Percentiles rank a stretch among this genome's conserved stretches.
phyloP scores from a whole-genome alignment of 169 alveolate species.

The Plasmodium knowlesi region DNA sequence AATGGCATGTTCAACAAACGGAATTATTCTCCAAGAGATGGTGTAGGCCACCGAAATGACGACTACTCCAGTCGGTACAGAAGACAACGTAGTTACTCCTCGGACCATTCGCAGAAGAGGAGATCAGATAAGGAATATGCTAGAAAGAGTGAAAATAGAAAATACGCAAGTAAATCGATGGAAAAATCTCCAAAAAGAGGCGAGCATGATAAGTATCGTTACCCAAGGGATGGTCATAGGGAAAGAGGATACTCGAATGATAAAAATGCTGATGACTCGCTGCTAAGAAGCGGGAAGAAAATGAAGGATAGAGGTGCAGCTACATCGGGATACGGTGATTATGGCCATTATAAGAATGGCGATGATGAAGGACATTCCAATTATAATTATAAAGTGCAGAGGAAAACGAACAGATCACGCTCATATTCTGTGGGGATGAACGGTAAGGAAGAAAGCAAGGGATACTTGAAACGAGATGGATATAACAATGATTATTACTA shows the following conservation, averaged over 20 bases:
- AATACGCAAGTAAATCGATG: neutral
- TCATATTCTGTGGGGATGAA: neutral
- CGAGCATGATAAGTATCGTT: neutral
- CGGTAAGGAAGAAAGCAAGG: neutral
- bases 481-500: slow-evolving; percentile 14
- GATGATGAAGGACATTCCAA: slow-evolving; percentile 7
- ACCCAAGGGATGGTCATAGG: neutral
- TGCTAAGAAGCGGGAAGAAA: neutral
- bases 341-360: neutral
- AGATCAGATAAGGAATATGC: neutral
- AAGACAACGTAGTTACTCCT: slow-evolving; percentile 19
- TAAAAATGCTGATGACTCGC: neutral
- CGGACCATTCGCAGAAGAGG: neutral
- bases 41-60: neutral
- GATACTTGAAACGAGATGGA: neutral
- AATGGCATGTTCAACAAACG: slow-evolving; percentile 18
- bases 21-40: slow-evolving; percentile 21
- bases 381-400: neutral
- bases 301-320: neutral
- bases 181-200: slow-evolving; percentile 3
- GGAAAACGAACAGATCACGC: neutral
- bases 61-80: neutral
- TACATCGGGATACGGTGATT: neutral
- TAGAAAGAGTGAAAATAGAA: neutral
- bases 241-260: neutral